These are phyloP conservation scores for Botrytis galanthina DNA, from an alignment of 2,329 filamentous ascomycete genomes.

Conservation along the genomic window DNA sequence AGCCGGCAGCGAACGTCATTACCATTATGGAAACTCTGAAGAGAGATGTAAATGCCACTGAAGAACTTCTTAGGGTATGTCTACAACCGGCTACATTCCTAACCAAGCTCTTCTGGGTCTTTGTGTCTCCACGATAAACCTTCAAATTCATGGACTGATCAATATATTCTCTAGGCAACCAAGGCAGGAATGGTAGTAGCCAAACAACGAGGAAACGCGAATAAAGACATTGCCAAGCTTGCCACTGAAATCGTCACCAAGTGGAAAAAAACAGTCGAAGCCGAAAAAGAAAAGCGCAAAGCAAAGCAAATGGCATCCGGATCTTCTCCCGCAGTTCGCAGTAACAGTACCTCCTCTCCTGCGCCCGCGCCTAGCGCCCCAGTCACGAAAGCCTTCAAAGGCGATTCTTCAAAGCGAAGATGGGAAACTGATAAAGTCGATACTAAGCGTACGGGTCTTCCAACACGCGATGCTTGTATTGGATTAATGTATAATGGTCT, in stretches of 20 bases:
- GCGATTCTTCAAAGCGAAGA: constrained; percentile 74
- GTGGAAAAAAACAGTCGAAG: constrained; percentile 78
- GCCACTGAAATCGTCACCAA: constrained; percentile 82
- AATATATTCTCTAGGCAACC: constrained; percentile 57
- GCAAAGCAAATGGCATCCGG: constrained; percentile 24
- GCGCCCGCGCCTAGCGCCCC: constrained; percentile 41
- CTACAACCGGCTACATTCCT: constrained; percentile 29
- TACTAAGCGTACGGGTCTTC: constrained; percentile 69
- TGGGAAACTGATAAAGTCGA: constrained; percentile 80
- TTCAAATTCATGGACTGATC: constrained; percentile 14
- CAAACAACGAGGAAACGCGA: constrained; percentile 71
- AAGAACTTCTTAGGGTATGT: constrained; percentile 80
- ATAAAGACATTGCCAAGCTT: constrained; percentile 76
- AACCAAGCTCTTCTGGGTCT: neutral
- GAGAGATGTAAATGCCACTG: constrained; percentile 76
- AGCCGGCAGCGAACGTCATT: constrained; percentile 70
- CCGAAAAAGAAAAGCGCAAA: constrained; percentile 55
- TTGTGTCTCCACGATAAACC: constrained; percentile 5
- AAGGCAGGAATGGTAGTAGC: constrained; percentile 87
- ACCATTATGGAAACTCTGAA: constrained; percentile 75
- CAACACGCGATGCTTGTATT: constrained; percentile 77
- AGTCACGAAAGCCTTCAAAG: constrained; percentile 52
- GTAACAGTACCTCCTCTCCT: constrained; percentile 29
- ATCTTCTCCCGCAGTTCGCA: constrained; percentile 30
- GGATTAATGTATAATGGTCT: constrained; percentile 93